phyloP scores from a whole-genome alignment of 2,329 filamentous ascomycete genomes.

The Akanthomyces muscarius region DNA sequence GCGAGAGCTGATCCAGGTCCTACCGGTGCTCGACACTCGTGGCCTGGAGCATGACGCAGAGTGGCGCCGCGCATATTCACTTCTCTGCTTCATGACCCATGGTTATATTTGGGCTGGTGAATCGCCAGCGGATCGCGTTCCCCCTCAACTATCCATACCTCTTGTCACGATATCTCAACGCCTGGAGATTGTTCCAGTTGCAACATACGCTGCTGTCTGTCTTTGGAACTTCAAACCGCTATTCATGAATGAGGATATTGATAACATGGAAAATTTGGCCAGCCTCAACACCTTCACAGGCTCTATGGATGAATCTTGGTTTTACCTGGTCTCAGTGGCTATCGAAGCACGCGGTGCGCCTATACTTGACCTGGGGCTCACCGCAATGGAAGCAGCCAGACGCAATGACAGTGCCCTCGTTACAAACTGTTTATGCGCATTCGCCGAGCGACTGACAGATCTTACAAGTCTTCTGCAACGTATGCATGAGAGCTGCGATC shows the following conservation, averaged over 20 bases:
- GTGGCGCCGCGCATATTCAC: conserved; percentile 89
- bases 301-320: conserved; percentile 96
- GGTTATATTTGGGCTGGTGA: conserved; percentile 96
- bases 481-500: conserved; percentile 95
- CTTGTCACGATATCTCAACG: conserved; percentile 71
- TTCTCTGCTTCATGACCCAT: conserved; percentile 88
- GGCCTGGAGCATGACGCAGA: conserved; percentile 79
- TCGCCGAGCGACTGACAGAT: conserved; percentile 86
- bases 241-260: conserved; percentile 76
- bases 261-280: conserved; percentile 81
- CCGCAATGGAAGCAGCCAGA: conserved; percentile 77
- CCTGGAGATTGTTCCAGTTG: conserved; percentile 85
- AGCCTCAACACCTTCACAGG: conserved; percentile 90
- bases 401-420: conserved; percentile 66
- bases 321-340: conserved; percentile 91
- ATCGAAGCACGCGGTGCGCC: conserved; percentile 90
- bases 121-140: conserved; percentile 71
- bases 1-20: conserved; percentile 69
- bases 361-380: conserved; percentile 82
- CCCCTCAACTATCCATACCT: conserved; percentile 77
- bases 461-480: conserved; percentile 72
- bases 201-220: conserved; percentile 86
- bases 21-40: conserved; percentile 79
- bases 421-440: conserved; percentile 68
- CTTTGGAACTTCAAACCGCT: conserved; percentile 97